A percentile compares a stretch with the other conserved stretches of the same genome.
Conservation (phyloP, 208 protist genomes). For the Porcisia hertigi region DNA sequence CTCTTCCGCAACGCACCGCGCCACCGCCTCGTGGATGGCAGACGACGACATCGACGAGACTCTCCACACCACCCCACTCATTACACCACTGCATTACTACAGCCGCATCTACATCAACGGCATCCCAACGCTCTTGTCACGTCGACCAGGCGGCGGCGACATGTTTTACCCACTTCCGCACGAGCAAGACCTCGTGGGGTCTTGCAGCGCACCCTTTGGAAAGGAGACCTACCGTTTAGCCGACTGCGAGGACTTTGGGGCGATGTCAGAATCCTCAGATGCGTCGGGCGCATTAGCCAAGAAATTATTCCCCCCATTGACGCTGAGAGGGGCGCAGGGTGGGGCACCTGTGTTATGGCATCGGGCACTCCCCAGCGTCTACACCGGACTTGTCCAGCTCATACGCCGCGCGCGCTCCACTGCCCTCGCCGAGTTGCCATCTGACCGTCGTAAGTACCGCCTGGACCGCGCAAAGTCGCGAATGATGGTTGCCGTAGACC, state of each 20-base stretch:
- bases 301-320: constrained; percentile 10
- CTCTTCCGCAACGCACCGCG: constrained; percentile 70
- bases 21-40: constrained; percentile 69
- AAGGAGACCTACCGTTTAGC: neutral
- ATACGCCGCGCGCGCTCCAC: constrained; percentile 5
- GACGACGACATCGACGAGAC: constrained; percentile 77
- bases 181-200: constrained; percentile 37
- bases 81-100: constrained; percentile 33
- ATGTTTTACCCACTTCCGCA: constrained; percentile 87
- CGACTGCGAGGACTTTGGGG: neutral
- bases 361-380: constrained; percentile 16
- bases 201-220: neutral
- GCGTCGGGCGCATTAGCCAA: neutral
- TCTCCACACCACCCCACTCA: constrained; percentile 35
- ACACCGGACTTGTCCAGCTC: constrained; percentile 19
- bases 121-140: constrained; percentile 67
- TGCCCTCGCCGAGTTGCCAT: neutral
- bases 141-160: constrained; percentile 75
- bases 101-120: constrained; percentile 81
- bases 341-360: constrained; percentile 25
- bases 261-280: neutral
- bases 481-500: constrained; percentile 15
- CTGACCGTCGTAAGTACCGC: neutral
- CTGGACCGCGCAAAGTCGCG: neutral
- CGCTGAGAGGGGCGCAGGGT: constrained; percentile 9